Base-by-base conservation (phyloP, 2,329 filamentous ascomycete genomes). In the Zopfia rhizophila region DNA sequence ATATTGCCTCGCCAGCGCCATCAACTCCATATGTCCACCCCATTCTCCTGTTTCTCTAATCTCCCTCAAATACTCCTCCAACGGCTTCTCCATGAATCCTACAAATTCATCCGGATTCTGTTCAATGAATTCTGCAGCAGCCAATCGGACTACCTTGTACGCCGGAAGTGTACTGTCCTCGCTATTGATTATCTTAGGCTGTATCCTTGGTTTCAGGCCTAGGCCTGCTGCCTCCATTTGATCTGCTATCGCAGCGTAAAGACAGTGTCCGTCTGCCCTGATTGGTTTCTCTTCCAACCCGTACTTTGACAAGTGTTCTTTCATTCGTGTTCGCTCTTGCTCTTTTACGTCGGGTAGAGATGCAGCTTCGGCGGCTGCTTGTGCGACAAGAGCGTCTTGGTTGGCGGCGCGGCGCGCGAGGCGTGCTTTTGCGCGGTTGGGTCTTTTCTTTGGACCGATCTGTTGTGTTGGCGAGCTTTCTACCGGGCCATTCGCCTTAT, bases 21-120 rank as follows among this genome's bases (percentile, higher is more conserved):
- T 79, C 44, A 99, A 74, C 78, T 99, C 94, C 53, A 97, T 73
- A 77, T 97, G 90, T 0, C 94, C 94, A 37, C 94, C 94, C 94
- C 94, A 99, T 73, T 96, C 93, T 0, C 90, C 92, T 36, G 92
- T 97, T 47, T 94, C 85, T 53, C 86, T 77, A 49, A 99, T 90
- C 74, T 89, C 90, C 33, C 75, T 74, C 33, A 90, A 80, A 70
- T 97, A 96, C 7, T 76, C 76, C 3, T 83, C 82, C 33, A 97
- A 68, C 11, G 87, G 84, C 68, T 94, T 91, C 65, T 96, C 92
- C 58, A 96, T 76, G 66, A 97, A 99, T 0, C 89, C 87, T 45
- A 81, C 85, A 69, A 97, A 97, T 61, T 95, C 90, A 54, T 91
- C 89, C 8, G 81, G 74, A 68, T 97, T 85, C 11, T 75, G 69